Evolutionary conservation across 116 monocot genomes (phyloP).

Genomic region (Phalaenopsis hybrid): DNA sequence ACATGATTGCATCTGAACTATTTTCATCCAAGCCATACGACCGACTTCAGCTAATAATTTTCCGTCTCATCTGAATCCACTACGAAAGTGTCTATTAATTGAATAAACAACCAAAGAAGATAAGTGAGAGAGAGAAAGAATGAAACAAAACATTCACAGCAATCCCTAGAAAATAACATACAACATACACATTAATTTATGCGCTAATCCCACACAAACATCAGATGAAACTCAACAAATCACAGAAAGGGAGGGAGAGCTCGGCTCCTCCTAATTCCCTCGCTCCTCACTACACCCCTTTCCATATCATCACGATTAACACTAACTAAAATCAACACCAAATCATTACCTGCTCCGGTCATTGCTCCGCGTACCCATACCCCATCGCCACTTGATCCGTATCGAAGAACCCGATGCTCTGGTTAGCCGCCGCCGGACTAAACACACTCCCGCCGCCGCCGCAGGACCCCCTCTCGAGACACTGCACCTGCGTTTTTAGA

Average conservation of each 20-base stretch:
- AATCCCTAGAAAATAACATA: neutral
- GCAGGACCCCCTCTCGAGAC: constrained; percentile 10
- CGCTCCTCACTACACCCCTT: constrained; percentile 1
- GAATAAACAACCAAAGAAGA: neutral
- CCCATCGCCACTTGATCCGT: neutral
- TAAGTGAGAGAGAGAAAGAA: neutral
- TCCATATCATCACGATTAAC: neutral
- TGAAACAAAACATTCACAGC: neutral
- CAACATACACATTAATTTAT: neutral
- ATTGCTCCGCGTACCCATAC: neutral
- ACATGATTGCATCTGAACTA: too few species aligned
- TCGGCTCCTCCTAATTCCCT: neutral
- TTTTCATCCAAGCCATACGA: too few species aligned
- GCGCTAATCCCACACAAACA: neutral
- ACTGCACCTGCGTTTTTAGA: constrained; percentile 32
- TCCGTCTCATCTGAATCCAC: too few species aligned
- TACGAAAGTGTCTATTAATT: neutral
- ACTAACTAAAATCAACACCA: neutral
- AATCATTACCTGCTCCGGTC: neutral
- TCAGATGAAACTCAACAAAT: neutral
- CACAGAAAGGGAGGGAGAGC: constrained; percentile 5
- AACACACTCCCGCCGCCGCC: neutral
- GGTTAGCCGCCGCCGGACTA: neutral
- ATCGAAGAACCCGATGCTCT: neutral
- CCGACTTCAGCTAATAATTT: too few species aligned